Evolutionary conservation across 176 grass and related monocot species (phyloP).

Genomic region (Aegilops bicornis): DNA sequence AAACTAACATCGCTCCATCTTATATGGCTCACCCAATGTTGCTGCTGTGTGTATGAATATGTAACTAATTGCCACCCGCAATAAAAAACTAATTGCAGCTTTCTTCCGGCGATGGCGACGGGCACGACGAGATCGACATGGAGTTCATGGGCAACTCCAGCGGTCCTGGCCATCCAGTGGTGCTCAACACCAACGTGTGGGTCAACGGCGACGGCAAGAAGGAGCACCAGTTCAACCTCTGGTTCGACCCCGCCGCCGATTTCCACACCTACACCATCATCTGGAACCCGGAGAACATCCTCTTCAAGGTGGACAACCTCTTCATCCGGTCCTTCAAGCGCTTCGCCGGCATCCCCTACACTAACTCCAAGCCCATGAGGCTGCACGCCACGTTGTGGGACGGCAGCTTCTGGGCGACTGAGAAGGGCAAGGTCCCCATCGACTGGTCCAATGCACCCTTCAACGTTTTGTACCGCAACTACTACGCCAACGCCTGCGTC

Average conservation of each 20-base stretch:
- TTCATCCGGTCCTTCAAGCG: constrained; percentile 20
- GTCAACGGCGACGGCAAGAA: too few relatives aligned
- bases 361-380: not conserved
- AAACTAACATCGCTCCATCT: too few relatives aligned
- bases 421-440: constrained; percentile 19
- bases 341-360: constrained; percentile 36
- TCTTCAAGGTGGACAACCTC: constrained; percentile 39
- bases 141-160: too few relatives aligned
- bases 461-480: constrained; percentile 18
- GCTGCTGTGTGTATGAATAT: not conserved
- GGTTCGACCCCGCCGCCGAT: too few relatives aligned
- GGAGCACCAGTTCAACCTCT: too few relatives aligned
- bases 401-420: constrained; percentile 50
- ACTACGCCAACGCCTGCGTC: not conserved
- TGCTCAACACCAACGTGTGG: too few relatives aligned
- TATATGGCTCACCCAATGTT: not conserved
- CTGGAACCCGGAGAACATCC: constrained; percentile 6
- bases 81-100: not conserved
- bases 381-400: not conserved
- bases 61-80: too few relatives aligned
- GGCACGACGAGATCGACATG: not conserved
- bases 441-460: too few relatives aligned
- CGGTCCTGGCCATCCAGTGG: too few relatives aligned
- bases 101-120: constrained; percentile 8
- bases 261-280: too few relatives aligned